phyloP scores from a whole-genome alignment of 2,329 filamentous ascomycete genomes.

The Grosmannia penicillata region DNA sequence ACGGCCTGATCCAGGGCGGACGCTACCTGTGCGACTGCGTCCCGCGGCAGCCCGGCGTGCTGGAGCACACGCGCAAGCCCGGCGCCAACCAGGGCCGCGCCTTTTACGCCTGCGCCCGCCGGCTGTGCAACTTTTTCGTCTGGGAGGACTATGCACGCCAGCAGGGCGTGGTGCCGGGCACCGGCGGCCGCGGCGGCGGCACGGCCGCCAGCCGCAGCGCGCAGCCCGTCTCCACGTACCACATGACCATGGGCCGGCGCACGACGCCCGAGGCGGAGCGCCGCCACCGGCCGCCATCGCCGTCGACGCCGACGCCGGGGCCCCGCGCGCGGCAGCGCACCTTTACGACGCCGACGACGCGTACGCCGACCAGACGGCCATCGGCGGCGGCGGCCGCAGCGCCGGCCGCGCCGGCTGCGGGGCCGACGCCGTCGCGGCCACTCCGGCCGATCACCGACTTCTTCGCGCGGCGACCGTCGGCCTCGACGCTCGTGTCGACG shows the following conservation, averaged over 20 bases:
- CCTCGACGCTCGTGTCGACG: neutral
- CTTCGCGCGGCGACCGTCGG: neutral
- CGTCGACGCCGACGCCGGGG: neutral
- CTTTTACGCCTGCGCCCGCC: constrained; percentile 25
- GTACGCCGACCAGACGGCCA: neutral
- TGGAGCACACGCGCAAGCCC: constrained; percentile 22
- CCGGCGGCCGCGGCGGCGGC: neutral
- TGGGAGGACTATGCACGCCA: constrained; percentile 29
- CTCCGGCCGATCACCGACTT: constrained; percentile 7
- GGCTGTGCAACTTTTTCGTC: constrained; percentile 28
- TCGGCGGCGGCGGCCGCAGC: neutral
- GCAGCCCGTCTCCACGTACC: constrained; percentile 3
- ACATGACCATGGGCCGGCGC: constrained; percentile 8
- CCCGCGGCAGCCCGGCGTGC: constrained; percentile 21
- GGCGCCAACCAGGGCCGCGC: constrained; percentile 23
- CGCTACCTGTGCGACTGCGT: constrained; percentile 23
- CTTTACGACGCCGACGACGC: constrained; percentile 4
- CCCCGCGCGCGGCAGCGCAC: constrained; percentile 6
- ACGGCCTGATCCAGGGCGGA: constrained; percentile 13
- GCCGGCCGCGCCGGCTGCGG: neutral
- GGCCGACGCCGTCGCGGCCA: constrained; percentile 1
- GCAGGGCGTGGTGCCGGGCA: constrained; percentile 14
- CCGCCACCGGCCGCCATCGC: neutral
- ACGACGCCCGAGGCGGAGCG: constrained; percentile 9
- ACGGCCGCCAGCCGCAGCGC: neutral